These are phyloP conservation scores for Eutrema japonicum DNA, from an alignment of 345 rosid genomes.

Conservation along the genomic window DNA sequence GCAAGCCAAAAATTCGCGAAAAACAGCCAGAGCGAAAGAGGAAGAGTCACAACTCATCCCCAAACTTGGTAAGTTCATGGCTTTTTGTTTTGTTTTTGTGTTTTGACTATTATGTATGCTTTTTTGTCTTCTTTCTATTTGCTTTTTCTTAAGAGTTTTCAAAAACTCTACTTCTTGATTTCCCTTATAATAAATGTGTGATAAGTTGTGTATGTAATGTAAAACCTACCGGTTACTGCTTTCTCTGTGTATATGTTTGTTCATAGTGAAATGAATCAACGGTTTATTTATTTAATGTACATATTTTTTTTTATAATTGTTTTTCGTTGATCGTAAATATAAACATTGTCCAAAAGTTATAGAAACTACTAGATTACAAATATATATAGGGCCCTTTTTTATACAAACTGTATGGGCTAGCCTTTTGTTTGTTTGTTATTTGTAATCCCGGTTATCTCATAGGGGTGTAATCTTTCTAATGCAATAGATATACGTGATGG, in stretches of 20 bases:
- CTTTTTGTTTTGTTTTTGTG: neutral
- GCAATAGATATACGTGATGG: too few relatives aligned
- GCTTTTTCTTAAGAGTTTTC: neutral
- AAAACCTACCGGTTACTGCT: constrained; percentile 3
- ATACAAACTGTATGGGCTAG: too few relatives aligned
- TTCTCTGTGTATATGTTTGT: constrained; percentile 1
- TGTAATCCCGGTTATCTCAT: too few relatives aligned
- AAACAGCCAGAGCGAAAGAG: constrained; percentile 72
- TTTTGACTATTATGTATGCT: neutral
- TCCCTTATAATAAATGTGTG: neutral
- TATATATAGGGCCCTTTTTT: too few relatives aligned
- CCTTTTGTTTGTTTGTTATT: too few relatives aligned
- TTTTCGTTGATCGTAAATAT: neutral
- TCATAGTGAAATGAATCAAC: constrained; percentile 8
- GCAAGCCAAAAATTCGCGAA: constrained; percentile 73
- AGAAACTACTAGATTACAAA: neutral
- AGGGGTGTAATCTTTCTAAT: too few relatives aligned
- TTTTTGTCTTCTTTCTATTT: constrained; percentile 5
- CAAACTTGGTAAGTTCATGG: constrained; percentile 22
- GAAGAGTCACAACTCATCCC: constrained; percentile 40
- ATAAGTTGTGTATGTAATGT: constrained; percentile 28
- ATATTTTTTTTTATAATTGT: neutral
- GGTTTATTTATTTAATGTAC: neutral
- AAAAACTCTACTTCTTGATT: constrained; percentile 16
- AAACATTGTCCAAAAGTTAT: neutral